phyloP scores from a whole-genome alignment of 495 filamentous ascomycete species.

The Geopyxis carbonaria region DNA sequence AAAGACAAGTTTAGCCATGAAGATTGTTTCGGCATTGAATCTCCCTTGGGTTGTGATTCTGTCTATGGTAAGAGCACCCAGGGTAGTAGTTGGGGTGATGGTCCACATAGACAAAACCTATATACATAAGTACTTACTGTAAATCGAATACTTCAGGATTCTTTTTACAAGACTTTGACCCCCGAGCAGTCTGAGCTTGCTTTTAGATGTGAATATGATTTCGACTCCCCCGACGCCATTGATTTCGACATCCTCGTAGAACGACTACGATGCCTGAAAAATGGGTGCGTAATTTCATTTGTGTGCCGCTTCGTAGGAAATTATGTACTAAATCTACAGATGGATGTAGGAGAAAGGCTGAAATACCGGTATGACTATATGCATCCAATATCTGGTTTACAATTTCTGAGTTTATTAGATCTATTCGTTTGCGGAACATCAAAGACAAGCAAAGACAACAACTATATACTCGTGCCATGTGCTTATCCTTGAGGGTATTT shows the following conservation, averaged over 20 bases:
- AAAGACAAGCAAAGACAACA: constrained; percentile 57
- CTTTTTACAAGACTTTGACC: constrained; percentile 78
- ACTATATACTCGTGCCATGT: constrained; percentile 93
- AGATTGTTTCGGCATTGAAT: constrained; percentile 76
- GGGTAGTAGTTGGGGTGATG: neutral
- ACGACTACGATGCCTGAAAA: constrained; percentile 65
- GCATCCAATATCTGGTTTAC: neutral
- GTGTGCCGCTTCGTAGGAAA: constrained; percentile 1
- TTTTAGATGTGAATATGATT: constrained; percentile 83
- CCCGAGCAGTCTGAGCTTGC: constrained; percentile 57
- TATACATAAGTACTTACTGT: constrained; percentile 4
- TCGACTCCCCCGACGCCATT: constrained; percentile 84
- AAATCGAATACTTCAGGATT: constrained; percentile 56
- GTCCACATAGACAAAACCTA: neutral
- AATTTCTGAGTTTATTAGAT: constrained; percentile 25
- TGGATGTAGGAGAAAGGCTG: constrained; percentile 58
- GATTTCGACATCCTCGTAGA: constrained; percentile 84
- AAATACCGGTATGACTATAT: constrained; percentile 45
- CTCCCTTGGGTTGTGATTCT: constrained; percentile 95
- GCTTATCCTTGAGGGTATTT: constrained; percentile 85
- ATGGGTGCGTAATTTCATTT: constrained; percentile 81
- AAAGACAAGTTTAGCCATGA: constrained; percentile 87
- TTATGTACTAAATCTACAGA: constrained; percentile 1
- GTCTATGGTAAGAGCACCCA: constrained; percentile 51
- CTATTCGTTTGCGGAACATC: constrained; percentile 90